Percentiles rank a stretch among this genome's conserved stretches.
Conservation (phyloP, 306 rosid genomes). For the Nissolia schottii region DNA sequence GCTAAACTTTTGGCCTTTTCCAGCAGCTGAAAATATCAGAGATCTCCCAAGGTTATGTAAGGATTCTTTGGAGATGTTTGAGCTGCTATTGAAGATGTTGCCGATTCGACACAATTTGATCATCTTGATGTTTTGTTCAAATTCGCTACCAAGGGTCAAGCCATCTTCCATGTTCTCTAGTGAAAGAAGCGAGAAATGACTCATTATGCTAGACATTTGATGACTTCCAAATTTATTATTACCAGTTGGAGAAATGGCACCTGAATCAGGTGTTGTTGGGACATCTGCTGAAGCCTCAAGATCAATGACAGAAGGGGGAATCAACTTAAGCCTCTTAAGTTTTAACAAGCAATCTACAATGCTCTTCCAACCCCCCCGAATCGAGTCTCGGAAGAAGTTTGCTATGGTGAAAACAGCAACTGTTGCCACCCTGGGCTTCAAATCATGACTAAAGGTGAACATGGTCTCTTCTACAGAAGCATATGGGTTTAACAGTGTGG, state of each 20-base stretch:
- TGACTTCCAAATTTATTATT: constrained; percentile 42
- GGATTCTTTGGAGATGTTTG: constrained; percentile 62
- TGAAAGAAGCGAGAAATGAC: constrained; percentile 51
- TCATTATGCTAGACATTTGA: constrained; percentile 39
- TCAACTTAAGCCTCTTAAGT: constrained; percentile 74
- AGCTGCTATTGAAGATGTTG: constrained; percentile 55
- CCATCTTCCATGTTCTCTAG: constrained; percentile 60
- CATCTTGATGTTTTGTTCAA: constrained; percentile 78
- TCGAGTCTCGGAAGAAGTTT: constrained; percentile 56
- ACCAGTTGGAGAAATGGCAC: constrained; percentile 35
- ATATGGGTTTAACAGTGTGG: constrained; percentile 82
- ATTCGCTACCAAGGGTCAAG: constrained; percentile 62
- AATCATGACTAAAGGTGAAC: constrained; percentile 70
- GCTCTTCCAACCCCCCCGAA: constrained; percentile 90
- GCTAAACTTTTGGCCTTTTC: constrained; percentile 92
- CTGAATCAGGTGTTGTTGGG: constrained; percentile 42
- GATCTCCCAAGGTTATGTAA: constrained; percentile 71
- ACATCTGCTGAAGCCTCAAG: constrained; percentile 39
- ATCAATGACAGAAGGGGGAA: constrained; percentile 69
- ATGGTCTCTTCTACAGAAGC: constrained; percentile 91
- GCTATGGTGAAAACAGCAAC: constrained; percentile 84
- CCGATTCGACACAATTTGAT: constrained; percentile 76
- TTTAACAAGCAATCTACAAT: constrained; percentile 82
- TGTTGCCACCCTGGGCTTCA: constrained; percentile 84
- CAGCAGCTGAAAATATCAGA: constrained; percentile 79